Evolutionary conservation across 2,329 filamentous ascomycete species (phyloP), one percentile per base, ranked within the genome.

Genomic region (Nannizzia gypsea): DNA sequence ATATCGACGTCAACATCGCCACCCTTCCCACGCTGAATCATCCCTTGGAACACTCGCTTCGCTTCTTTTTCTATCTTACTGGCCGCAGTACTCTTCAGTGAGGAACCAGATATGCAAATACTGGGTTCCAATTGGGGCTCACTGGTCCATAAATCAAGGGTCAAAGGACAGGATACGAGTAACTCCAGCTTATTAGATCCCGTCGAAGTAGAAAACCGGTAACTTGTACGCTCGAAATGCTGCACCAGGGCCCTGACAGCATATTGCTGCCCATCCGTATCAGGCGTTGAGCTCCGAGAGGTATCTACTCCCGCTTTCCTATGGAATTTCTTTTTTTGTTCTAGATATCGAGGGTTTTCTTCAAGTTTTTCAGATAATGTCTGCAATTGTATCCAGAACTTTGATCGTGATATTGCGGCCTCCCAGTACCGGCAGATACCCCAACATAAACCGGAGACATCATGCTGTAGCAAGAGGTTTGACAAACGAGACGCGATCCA

Each of bases 351-450:
- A 6, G 56, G 40, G 20, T 42, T 17, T 36, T 58, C 40, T n/a
- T 42, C 26, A 5, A 58, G 40, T 22, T 46, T 58, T n/a, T 42
- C 17, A 20, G 56, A 58, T 9, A 55, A 40, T 15, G 64, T 61
- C 3, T 60, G 61, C 2, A 61, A 40, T 40, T 22, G 54, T 31
- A 70, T 66, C 73, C 74, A 75, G 56, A 75, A 58, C 38, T 67
- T 67, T 22, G 73, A 72, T 3, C 73, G 72, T n/a, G 66, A 67
- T 11, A 75, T 59, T 38, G 66, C 63, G 4, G 70, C 70, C 65
- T 75, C 74, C 73, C 73, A 76, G 62, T 75, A 76, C 4, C 71
- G 68, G 57, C 71, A 72, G 46, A 75, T 68, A 3, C 74, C 74
- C 68, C 72, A 74, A 61, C 74, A 76, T 15, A 76, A 65, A 13